Conservation (phyloP, 1,139 yeast species). For the Scheffersomyces cryptocercus region DNA sequence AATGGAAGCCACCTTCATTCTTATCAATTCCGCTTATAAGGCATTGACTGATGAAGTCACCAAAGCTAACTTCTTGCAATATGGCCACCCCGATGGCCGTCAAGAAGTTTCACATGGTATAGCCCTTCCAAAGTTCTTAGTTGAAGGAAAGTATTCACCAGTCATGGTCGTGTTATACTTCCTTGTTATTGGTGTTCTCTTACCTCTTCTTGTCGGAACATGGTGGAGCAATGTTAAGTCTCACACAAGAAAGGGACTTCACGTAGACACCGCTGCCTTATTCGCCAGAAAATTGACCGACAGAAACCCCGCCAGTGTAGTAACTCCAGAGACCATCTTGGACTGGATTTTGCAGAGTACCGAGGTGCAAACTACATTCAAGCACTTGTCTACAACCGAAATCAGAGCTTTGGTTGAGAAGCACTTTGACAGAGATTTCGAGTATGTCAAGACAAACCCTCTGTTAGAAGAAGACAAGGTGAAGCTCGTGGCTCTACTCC, state of each 20-base stretch:
- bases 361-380: slow-evolving; percentile 54
- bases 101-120: slow-evolving; percentile 94
- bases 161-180: slow-evolving; percentile 66
- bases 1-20: slow-evolving; percentile 76
- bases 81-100: slow-evolving; percentile 98
- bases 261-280: slow-evolving; percentile 75
- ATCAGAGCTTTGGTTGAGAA: slow-evolving; percentile 53
- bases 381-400: slow-evolving; percentile 42
- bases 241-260: slow-evolving; percentile 81
- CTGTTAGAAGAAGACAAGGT: slow-evolving; percentile 46
- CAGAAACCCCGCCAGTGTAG: slow-evolving; percentile 74
- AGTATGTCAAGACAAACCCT: slow-evolving; percentile 15
- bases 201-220: slow-evolving; percentile 76
- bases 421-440: slow-evolving; percentile 57
- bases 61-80: slow-evolving; percentile 77
- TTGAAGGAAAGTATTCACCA: slow-evolving; percentile 79
- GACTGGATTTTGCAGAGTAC: slow-evolving; percentile 62
- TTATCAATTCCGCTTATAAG: slow-evolving; percentile 88
- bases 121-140: slow-evolving; percentile 89
- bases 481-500: slow-evolving; percentile 62
- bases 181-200: slow-evolving; percentile 67
- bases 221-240: slow-evolving; percentile 92
- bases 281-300: slow-evolving; percentile 67
- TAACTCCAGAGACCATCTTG: slow-evolving; percentile 60
- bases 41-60: slow-evolving; percentile 90